Conservation (phyloP, 768 basidiomycete genomes). For the Suillus fuscotomentosus region DNA sequence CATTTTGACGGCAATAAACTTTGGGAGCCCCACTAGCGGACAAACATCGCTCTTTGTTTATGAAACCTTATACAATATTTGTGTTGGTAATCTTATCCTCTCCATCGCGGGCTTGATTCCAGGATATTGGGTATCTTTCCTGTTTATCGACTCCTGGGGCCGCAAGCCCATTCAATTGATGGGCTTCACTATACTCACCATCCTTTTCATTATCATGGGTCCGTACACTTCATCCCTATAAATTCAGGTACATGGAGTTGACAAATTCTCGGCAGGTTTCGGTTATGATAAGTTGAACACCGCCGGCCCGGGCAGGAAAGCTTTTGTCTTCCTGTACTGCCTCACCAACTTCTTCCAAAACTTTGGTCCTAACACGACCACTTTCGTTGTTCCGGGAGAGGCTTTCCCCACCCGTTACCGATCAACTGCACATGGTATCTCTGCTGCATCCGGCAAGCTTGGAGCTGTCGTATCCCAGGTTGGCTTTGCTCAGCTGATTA, state of each 20-base stretch:
- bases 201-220: slow-evolving; percentile 72
- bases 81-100: slow-evolving; percentile 75
- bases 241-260: background rate
- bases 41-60: slow-evolving; percentile 44
- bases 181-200: slow-evolving; percentile 69
- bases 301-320: slow-evolving; percentile 41
- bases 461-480: slow-evolving; percentile 83
- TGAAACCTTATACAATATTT: slow-evolving; percentile 59
- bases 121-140: slow-evolving; percentile 58
- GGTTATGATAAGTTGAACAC: slow-evolving; percentile 57
- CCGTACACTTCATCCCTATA: slow-evolving; percentile 17
- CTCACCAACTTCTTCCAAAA: slow-evolving; percentile 89
- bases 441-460: slow-evolving; percentile 79
- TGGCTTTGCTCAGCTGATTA: slow-evolving; percentile 64
- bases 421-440: slow-evolving; percentile 82
- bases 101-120: slow-evolving; percentile 79
- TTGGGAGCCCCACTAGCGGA: slow-evolving; percentile 40
- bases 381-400: slow-evolving; percentile 81
- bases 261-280: slow-evolving; percentile 47
- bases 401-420: slow-evolving; percentile 87
- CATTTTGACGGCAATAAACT: slow-evolving; percentile 71
- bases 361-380: slow-evolving; percentile 81
- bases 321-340: slow-evolving; percentile 82
- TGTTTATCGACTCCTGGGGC: slow-evolving; percentile 77
- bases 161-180: slow-evolving; percentile 81